phyloP scores from a whole-genome alignment of 2,329 filamentous ascomycete genomes.

The Paraphoma sp. region DNA sequence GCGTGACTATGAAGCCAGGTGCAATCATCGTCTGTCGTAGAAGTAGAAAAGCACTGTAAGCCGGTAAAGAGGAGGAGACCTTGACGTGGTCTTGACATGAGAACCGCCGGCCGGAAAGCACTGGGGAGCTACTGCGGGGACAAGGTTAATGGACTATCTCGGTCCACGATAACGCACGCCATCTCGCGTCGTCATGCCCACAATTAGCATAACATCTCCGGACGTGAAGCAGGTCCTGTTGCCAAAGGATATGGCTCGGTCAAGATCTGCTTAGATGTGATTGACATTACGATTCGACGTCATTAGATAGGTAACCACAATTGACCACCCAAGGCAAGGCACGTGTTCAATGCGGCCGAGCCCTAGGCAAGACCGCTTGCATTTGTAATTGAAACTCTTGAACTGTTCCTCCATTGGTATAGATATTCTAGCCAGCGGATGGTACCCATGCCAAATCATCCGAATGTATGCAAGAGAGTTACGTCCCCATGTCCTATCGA shows the following conservation, averaged over 20 bases:
- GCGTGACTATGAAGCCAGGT: conserved; percentile 25
- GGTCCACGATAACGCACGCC: conserved; percentile 15
- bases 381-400: too few relatives aligned
- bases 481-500: not conserved
- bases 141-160: conserved; percentile 1
- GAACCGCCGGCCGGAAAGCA: conserved; percentile 5
- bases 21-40: conserved; percentile 36
- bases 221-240: not conserved
- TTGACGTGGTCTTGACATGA: not conserved
- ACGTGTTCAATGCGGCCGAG: too few relatives aligned
- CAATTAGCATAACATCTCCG: not conserved
- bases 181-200: conserved; percentile 1
- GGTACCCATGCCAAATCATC: not conserved
- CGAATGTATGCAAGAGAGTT: not conserved
- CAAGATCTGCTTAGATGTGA: too few relatives aligned
- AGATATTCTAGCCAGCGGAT: too few relatives aligned
- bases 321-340: too few relatives aligned
- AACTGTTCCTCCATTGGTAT: too few relatives aligned
- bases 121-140: conserved; percentile 19
- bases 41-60: not conserved
- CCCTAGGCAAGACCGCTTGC: too few relatives aligned
- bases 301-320: too few relatives aligned
- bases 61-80: conserved; percentile 7
- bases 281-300: too few relatives aligned
- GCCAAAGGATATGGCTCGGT: not conserved